Percentiles rank a stretch among this genome's conserved stretches.
These are phyloP conservation scores for Psidium guajava DNA, from an alignment of 345 rosid species.

Conservation along the genomic window DNA sequence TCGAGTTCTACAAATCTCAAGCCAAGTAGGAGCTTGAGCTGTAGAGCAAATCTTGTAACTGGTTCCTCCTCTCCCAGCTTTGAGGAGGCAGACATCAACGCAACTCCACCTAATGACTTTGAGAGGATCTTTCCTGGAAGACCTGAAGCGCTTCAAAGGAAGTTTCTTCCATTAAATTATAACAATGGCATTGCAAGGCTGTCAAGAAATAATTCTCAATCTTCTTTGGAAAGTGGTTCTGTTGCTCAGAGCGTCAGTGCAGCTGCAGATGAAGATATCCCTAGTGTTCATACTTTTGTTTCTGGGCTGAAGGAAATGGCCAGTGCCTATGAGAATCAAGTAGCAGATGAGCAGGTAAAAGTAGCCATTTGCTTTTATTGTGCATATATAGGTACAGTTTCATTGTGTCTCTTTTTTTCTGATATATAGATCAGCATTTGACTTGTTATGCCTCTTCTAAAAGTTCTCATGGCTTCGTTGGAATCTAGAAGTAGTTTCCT, in stretches of 20 bases:
- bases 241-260: conserved; percentile 37
- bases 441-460: background rate
- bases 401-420: background rate
- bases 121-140: conserved; percentile 57
- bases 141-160: conserved; percentile 38
- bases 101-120: conserved; percentile 58
- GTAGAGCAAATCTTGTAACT: conserved; percentile 30
- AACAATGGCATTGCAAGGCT: conserved; percentile 16
- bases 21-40: conserved; percentile 48
- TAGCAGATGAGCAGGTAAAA: conserved; percentile 27
- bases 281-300: conserved; percentile 67
- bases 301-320: conserved; percentile 82
- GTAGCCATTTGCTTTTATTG: background rate
- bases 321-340: conserved; percentile 35
- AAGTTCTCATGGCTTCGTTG: background rate
- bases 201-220: conserved; percentile 66
- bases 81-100: conserved; percentile 14
- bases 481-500: background rate
- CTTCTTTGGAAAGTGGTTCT: conserved; percentile 66
- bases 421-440: background rate
- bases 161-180: conserved; percentile 28
- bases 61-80: conserved; percentile 21
- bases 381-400: background rate
- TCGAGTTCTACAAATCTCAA: conserved; percentile 40
- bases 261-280: conserved; percentile 52